Evolutionary conservation across 306 rosid genomes (phyloP).

Genomic region (Delonix regia): DNA sequence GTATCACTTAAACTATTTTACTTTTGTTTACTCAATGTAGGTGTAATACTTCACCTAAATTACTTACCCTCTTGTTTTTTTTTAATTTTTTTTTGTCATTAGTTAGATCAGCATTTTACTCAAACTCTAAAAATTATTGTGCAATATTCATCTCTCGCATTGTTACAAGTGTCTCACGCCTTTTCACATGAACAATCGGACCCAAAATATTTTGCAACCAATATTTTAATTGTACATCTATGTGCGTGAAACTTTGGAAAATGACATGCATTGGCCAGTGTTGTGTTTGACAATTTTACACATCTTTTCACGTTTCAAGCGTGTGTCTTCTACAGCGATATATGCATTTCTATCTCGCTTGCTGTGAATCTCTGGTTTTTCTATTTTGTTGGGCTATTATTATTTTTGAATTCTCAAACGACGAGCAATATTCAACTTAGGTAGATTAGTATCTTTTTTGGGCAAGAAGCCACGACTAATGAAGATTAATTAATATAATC

Average conservation of each 20-base stretch:
- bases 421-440: not conserved
- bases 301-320: conserved; percentile 22
- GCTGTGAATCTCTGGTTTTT: no score
- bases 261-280: not conserved
- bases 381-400: no score
- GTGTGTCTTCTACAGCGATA: not conserved
- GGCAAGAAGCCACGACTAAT: not conserved
- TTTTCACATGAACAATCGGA: not conserved
- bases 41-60: not conserved
- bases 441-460: not conserved
- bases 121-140: not conserved
- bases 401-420: no score
- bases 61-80: not conserved
- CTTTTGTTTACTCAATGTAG: not conserved
- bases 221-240: not conserved
- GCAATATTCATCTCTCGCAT: not conserved
- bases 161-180: not conserved
- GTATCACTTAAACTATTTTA: not conserved
- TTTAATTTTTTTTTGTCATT: not conserved
- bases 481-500: not conserved
- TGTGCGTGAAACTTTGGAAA: conserved; percentile 12
- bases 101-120: not conserved
- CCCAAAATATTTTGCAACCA: not conserved
- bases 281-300: not conserved
- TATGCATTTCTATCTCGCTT: not conserved